A percentile compares a stretch with the other conserved stretches of the same genome.
These are phyloP conservation scores for Lachnellula cervina DNA, from an alignment of 2,329 filamentous ascomycete genomes.

Conservation along the genomic window DNA sequence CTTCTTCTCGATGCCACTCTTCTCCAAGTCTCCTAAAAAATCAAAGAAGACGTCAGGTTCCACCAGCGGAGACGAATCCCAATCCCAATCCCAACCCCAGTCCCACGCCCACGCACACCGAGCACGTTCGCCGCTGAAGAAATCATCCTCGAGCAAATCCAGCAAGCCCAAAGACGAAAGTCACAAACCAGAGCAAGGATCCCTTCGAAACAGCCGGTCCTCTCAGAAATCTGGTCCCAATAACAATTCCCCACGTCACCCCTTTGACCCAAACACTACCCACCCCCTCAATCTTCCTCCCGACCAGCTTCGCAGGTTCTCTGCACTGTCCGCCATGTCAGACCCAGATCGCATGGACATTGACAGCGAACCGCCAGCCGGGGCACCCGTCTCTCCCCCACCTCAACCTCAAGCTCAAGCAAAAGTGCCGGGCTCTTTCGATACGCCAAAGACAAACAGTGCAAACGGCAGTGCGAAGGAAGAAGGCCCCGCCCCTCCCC, in stretches of 20 bases:
- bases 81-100: not conserved
- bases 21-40: constrained; percentile 33
- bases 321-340: constrained; percentile 57
- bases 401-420: constrained; percentile 29
- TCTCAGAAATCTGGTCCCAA: constrained; percentile 22
- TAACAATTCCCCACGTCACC: constrained; percentile 33
- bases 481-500: constrained; percentile 61
- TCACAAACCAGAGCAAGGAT: constrained; percentile 23
- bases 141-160: constrained; percentile 20
- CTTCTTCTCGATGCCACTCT: constrained; percentile 31
- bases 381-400: constrained; percentile 48
- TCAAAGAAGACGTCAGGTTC: constrained; percentile 25
- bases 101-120: constrained; percentile 11
- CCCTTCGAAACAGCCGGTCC: constrained; percentile 28
- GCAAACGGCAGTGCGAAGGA: constrained; percentile 31
- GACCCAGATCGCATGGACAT: constrained; percentile 65
- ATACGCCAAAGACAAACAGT: constrained; percentile 41
- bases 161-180: constrained; percentile 28
- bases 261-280: constrained; percentile 62
- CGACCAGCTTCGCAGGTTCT: constrained; percentile 77
- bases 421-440: constrained; percentile 39
- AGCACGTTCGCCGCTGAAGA: constrained; percentile 30
- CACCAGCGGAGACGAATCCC: constrained; percentile 23
- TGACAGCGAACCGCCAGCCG: constrained; percentile 55
- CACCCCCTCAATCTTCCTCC: constrained; percentile 89